Percentiles rank a stretch among this genome's conserved stretches.
phyloP scores from a whole-genome alignment of 768 basidiomycete genomes.

The Daedalea quercina region DNA sequence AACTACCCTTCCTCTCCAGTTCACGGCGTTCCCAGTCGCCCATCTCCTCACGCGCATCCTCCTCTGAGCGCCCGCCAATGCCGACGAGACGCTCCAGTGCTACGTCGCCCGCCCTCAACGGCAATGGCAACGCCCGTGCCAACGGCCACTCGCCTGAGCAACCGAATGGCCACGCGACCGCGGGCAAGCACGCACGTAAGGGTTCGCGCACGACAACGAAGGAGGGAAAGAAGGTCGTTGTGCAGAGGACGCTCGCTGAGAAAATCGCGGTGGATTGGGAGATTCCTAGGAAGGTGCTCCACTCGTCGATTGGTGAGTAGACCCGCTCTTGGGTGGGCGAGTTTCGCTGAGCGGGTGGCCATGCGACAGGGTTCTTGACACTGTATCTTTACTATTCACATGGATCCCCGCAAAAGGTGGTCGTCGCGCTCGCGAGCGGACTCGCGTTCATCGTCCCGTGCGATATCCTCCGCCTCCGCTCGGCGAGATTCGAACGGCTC shows the following conservation, averaged over 20 bases:
- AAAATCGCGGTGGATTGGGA: slow-evolving; percentile 63
- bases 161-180: not conserved
- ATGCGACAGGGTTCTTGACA: slow-evolving; percentile 51
- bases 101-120: not conserved
- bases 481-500: slow-evolving; percentile 52
- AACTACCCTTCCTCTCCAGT: slow-evolving; percentile 16
- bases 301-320: slow-evolving; percentile 79
- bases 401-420: slow-evolving; percentile 42
- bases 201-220: not conserved
- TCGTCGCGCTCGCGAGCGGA: slow-evolving; percentile 56
- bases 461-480: slow-evolving; percentile 69
- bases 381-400: slow-evolving; percentile 49
- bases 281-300: slow-evolving; percentile 81
- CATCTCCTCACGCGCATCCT: not conserved
- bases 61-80: slow-evolving; percentile 6
- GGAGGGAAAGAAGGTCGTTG: not conserved
- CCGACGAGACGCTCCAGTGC: not conserved
- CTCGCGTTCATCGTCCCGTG: slow-evolving; percentile 65
- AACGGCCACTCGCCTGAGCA: not conserved
- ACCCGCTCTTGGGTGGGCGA: not conserved
- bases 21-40: slow-evolving; percentile 10
- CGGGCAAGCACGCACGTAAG: not conserved
- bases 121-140: not conserved
- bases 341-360: not conserved
- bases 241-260: not conserved